phyloP scores from a whole-genome alignment of 2,329 filamentous ascomycete species.

The Trichophyton simii region DNA sequence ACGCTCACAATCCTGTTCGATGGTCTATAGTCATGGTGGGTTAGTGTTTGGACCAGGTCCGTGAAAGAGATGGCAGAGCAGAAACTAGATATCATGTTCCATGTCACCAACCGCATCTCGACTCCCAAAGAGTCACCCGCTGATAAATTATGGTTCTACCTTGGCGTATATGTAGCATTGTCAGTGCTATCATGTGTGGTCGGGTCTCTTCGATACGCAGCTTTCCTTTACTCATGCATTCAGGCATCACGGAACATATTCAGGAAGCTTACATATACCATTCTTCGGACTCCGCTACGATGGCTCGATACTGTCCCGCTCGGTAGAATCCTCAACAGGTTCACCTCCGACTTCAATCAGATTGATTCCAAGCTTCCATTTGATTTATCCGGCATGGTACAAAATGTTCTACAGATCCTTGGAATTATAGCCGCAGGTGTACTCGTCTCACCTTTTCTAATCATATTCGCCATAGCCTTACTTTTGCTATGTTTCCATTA shows the following conservation, averaged over 20 bases:
- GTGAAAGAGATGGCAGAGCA: constrained; percentile 14
- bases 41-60: constrained; percentile 35
- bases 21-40: constrained; percentile 33
- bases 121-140: background rate
- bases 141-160: constrained; percentile 46
- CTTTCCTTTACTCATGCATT: constrained; percentile 53
- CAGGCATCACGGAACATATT: constrained; percentile 58
- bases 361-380: constrained; percentile 56
- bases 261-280: constrained; percentile 50
- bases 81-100: constrained; percentile 11
- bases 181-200: constrained; percentile 46
- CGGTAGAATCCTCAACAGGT: constrained; percentile 63
- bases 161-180: constrained; percentile 54
- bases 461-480: constrained; percentile 49
- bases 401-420: constrained; percentile 49
- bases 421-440: constrained; percentile 55
- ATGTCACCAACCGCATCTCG: constrained; percentile 4
- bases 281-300: constrained; percentile 60
- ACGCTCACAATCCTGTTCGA: background rate
- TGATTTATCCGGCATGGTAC: constrained; percentile 49
- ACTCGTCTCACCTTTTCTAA: constrained; percentile 55
- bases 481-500: constrained; percentile 47
- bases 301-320: constrained; percentile 72
- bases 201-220: constrained; percentile 50
- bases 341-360: constrained; percentile 63